Evolutionary conservation across 345 rosid genomes (phyloP), one percentile per base, ranked within the genome.

Genomic region (Eucalyptus cladocalyx): DNA sequence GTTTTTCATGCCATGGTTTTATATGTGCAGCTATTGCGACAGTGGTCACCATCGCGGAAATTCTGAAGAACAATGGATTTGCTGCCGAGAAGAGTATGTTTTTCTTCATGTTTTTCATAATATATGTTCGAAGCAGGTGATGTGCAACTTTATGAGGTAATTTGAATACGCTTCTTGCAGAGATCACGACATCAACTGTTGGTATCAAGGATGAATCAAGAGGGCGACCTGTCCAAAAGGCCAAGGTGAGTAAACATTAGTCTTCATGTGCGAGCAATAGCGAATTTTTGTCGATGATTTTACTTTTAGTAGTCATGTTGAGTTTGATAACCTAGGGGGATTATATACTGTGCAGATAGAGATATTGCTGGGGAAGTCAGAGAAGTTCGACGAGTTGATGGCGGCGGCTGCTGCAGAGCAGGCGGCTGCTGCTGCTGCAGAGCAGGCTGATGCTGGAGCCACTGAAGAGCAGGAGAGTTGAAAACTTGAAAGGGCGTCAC

Each of bases 331-430:
- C 53, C 30, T 42, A 48, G 67, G 9, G 19, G 53, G 49, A 32
- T 87, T 47, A 30, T 9, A 26, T 58, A 19, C 50, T 80, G 80
- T 87, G 67, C 90, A 97, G 98, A 95, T 96, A 72, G 99, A 96
- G 91, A 97, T 97, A 62, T 58, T 95, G 88, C 93, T 96, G 88
- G 96, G 92, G 76, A 97, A 96, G 94, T 93, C 96, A 16, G 96
- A 95, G 56, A 97, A 96, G 93, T 96, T 97, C 58, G 99, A 97
- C 86, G 98, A 97, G 80, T 88, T 97, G 90, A 97, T 97, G 98
- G 98, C 96, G 13, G 95, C 96, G 85, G 95, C 95, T 45, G 98
- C 92, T 49, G 98, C 92, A 83, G 97, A 95, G 88, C 94, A 94
- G 88, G 95, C 37, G 9, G 95, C 94, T 40, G 98, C 92, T 83